These are phyloP conservation scores for Penicillium flavigenum DNA, from an alignment of 495 filamentous ascomycete genomes.

Conservation along the genomic window DNA sequence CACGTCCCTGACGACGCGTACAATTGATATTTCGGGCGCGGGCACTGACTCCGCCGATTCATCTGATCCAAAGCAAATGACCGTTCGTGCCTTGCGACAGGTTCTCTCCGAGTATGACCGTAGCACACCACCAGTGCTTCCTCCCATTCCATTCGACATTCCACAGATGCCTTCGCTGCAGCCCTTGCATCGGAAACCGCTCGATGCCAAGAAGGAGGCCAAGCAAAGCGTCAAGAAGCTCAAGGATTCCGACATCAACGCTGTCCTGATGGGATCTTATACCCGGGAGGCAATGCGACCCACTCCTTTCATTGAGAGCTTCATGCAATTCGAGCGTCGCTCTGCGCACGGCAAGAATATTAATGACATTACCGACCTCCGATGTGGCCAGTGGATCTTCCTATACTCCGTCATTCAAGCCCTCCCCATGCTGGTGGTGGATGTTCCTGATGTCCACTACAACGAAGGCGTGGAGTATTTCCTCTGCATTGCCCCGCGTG, in stretches of 20 bases:
- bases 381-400: slow-evolving; percentile 91
- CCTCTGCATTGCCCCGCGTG: slow-evolving; percentile 85
- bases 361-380: slow-evolving; percentile 71
- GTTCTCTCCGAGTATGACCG: slow-evolving; percentile 85
- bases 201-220: slow-evolving; percentile 67
- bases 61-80: slow-evolving; percentile 45
- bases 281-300: slow-evolving; percentile 67
- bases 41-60: slow-evolving; percentile 23
- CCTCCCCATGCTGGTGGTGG: slow-evolving; percentile 84
- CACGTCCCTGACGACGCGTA: slow-evolving; percentile 52
- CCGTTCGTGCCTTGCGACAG: slow-evolving; percentile 60
- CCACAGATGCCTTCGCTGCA: slow-evolving; percentile 72
- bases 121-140: slow-evolving; percentile 81
- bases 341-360: slow-evolving; percentile 68
- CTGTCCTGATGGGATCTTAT: slow-evolving; percentile 70
- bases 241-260: slow-evolving; percentile 72
- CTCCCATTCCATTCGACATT: slow-evolving; percentile 87
- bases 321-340: slow-evolving; percentile 79
- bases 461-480: slow-evolving; percentile 91
- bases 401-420: slow-evolving; percentile 88
- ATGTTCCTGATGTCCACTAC: slow-evolving; percentile 75
- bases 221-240: slow-evolving; percentile 66
- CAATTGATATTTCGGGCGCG: slow-evolving; percentile 41
- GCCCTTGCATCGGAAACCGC: slow-evolving; percentile 56
- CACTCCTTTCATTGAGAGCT: slow-evolving; percentile 71